A percentile compares a stretch with the other conserved stretches of the same genome.
These are phyloP conservation scores for Ceratobasidium sp. DNA, from an alignment of 1,284 basidiomycete genomes.

Conservation along the genomic window DNA sequence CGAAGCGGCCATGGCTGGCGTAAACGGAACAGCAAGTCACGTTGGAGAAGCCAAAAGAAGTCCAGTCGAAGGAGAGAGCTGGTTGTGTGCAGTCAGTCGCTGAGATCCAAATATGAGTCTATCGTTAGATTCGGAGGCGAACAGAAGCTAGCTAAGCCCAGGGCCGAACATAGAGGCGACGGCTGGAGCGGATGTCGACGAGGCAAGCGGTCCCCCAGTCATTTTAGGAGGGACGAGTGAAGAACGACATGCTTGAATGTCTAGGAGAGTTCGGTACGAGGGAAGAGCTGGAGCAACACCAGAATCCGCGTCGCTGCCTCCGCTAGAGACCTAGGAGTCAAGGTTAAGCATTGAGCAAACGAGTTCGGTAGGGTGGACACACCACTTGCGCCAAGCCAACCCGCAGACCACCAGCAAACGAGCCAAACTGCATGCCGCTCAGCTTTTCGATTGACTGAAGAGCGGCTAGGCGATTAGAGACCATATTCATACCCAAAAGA, in stretches of 20 bases:
- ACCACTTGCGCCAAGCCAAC: conserved; percentile 34
- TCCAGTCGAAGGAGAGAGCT: conserved; percentile 34
- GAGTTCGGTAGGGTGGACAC: neutral
- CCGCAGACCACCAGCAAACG: conserved; percentile 10
- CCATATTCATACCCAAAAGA: conserved; percentile 14
- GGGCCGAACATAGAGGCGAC: conserved; percentile 35
- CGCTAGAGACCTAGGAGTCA: neutral
- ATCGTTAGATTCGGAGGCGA: conserved; percentile 32
- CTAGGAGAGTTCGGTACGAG: conserved; percentile 39
- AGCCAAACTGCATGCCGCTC: conserved; percentile 34
- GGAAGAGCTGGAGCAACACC: conserved; percentile 13
- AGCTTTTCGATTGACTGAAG: conserved; percentile 39
- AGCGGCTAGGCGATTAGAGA: conserved; percentile 35
- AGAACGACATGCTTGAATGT: conserved; percentile 10
- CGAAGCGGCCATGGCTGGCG: conserved; percentile 22
- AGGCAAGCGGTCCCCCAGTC: conserved; percentile 1
- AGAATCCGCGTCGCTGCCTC: neutral
- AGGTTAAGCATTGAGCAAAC: neutral
- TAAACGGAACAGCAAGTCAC: conserved; percentile 12
- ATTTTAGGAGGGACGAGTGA: neutral
- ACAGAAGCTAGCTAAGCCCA: conserved; percentile 36
- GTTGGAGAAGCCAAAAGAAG: conserved; percentile 19
- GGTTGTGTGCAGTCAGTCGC: neutral
- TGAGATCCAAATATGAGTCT: conserved; percentile 7
- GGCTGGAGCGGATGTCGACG: conserved; percentile 30